Evolutionary conservation across 164 flowering plant species (phyloP).

Genomic region (Liquidambar formosana): DNA sequence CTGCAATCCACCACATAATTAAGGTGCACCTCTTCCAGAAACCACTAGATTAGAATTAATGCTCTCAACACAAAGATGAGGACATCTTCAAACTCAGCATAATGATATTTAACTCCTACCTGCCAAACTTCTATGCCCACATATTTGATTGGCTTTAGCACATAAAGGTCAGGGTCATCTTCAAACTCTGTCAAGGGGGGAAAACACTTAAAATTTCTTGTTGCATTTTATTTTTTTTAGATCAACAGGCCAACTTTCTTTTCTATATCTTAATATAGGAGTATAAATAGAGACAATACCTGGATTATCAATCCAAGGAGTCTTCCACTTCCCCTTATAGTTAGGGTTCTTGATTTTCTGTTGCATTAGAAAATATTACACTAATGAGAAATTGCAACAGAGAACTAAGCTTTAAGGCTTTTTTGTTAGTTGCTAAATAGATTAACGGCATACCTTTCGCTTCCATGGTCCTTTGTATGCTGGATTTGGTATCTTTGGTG

Average conservation of each 20-base stretch:
- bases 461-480: constrained; percentile 97
- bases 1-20: constrained; percentile 32
- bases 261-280: too few relatives aligned
- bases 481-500: constrained; percentile 84
- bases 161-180: constrained; percentile 56
- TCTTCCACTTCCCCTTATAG: constrained; percentile 83
- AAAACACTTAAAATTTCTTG: not conserved
- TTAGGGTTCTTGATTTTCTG: constrained; percentile 92
- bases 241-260: too few relatives aligned
- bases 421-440: not conserved
- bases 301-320: constrained; percentile 83
- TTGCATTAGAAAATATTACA: not conserved
- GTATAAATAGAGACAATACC: constrained; percentile 33
- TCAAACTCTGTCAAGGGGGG: constrained; percentile 37
- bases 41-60: not conserved
- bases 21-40: not conserved
- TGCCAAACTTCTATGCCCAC: constrained; percentile 59
- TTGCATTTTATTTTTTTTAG: too few relatives aligned
- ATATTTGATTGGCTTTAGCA: constrained; percentile 44
- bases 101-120: constrained; percentile 19
- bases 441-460: constrained; percentile 55
- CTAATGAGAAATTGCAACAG: not conserved
- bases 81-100: not conserved
- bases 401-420: too few relatives aligned
- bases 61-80: not conserved